phyloP scores from a whole-genome alignment of 345 rosid genomes.

The Eutrema heterophyllum region DNA sequence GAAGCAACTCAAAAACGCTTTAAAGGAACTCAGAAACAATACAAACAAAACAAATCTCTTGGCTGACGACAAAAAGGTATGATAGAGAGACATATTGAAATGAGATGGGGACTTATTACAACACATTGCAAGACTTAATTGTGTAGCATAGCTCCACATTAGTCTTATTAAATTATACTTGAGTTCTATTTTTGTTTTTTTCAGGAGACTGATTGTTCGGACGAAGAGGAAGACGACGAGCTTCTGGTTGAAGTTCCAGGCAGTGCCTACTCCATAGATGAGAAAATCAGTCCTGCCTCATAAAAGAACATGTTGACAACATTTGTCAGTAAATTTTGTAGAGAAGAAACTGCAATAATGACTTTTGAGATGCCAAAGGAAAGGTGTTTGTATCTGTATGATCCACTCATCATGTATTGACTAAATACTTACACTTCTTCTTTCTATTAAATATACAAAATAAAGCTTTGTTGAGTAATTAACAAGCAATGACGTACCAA shows the following conservation, averaged over 20 bases:
- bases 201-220: slow-evolving; percentile 39
- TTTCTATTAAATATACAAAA: neutral
- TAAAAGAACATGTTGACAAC: neutral
- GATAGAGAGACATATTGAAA: neutral
- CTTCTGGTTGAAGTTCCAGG: slow-evolving; percentile 83
- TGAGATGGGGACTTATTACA: neutral
- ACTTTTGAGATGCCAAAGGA: slow-evolving; percentile 6
- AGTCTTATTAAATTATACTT: neutral
- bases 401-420: neutral
- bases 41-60: slow-evolving; percentile 3
- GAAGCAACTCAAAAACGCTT: slow-evolving; percentile 52
- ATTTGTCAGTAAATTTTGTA: neutral
- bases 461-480: neutral
- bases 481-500: too few species aligned
- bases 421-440: neutral
- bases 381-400: neutral
- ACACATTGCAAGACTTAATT: neutral
- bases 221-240: slow-evolving; percentile 49
- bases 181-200: neutral
- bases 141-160: neutral
- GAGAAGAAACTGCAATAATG: neutral
- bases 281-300: neutral
- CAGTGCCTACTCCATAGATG: slow-evolving; percentile 58
- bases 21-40: slow-evolving; percentile 38
- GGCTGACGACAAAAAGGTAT: slow-evolving; percentile 16